phyloP scores from a whole-genome alignment of 225 moss, liverwort and hornwort genomes.

The Antitrichia curtipendula region DNA sequence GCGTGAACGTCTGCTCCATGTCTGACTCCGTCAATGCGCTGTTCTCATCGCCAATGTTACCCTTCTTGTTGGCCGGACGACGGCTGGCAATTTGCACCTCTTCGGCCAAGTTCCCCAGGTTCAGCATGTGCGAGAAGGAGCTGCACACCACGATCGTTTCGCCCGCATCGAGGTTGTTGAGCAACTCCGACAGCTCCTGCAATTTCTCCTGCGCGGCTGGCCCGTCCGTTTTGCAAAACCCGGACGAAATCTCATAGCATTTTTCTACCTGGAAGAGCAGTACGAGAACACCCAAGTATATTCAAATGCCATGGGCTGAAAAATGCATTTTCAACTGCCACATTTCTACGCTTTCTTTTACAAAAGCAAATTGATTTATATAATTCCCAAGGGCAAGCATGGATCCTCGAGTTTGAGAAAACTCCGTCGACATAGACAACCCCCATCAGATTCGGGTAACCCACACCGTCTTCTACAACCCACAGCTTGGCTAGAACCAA shows the following conservation, averaged over 20 bases:
- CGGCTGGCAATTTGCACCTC: slow-evolving; percentile 49
- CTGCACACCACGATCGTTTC: slow-evolving; percentile 43
- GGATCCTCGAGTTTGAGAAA: neutral
- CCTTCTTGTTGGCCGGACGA: slow-evolving; percentile 21
- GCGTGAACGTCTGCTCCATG: slow-evolving; percentile 37
- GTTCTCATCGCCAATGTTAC: slow-evolving; percentile 43
- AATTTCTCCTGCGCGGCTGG: slow-evolving; percentile 19
- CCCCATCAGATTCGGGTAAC: neutral
- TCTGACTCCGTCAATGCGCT: slow-evolving; percentile 51
- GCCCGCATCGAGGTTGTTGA: slow-evolving; percentile 26
- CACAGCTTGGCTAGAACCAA: neutral
- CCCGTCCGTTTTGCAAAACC: slow-evolving; percentile 29
- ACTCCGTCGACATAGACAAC: neutral
- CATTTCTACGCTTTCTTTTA: neutral
- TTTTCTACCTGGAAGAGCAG: slow-evolving; percentile 7
- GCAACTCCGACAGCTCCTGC: slow-evolving; percentile 17
- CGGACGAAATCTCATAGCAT: slow-evolving; percentile 35
- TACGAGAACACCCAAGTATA: neutral
- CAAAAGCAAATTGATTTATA: neutral
- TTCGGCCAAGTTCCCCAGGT: slow-evolving; percentile 48
- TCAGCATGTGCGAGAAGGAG: slow-evolving; percentile 57
- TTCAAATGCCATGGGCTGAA: neutral
- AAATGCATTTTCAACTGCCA: neutral
- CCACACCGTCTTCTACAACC: neutral
- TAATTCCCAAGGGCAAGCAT: neutral